Percentiles rank a stretch among this genome's conserved stretches.
phyloP scores from a whole-genome alignment of 345 rosid genomes.

The Laguncularia racemosa region DNA sequence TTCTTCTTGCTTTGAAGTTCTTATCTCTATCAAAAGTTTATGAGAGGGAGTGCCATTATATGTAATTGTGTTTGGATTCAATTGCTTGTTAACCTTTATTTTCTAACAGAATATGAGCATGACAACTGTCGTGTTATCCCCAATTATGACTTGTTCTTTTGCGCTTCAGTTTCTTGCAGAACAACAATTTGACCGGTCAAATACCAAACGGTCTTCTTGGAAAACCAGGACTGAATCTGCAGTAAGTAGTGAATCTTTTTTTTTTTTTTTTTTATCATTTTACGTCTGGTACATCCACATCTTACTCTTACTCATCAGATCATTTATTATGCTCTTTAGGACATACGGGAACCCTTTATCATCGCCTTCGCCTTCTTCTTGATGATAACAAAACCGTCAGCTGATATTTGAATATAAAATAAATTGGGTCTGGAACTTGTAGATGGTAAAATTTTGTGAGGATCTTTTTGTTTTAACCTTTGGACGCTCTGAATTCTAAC shows the following conservation, averaged over 20 bases:
- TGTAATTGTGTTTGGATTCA: too few species aligned
- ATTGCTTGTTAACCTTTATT: too few species aligned
- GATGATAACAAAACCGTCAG: background rate
- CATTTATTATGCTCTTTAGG: conserved; percentile 20
- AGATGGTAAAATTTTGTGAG: background rate
- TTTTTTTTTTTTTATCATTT: background rate
- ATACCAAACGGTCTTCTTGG: conserved; percentile 45
- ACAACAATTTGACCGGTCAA: conserved; percentile 78
- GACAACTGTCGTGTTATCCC: background rate
- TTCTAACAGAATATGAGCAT: too few species aligned
- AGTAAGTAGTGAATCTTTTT: conserved; percentile 32
- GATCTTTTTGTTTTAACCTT: background rate
- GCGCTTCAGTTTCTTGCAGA: conserved; percentile 64
- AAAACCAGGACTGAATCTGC: conserved; percentile 43
- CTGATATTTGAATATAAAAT: too few species aligned
- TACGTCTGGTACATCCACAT: background rate
- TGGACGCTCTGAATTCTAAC: background rate
- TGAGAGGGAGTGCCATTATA: too few species aligned
- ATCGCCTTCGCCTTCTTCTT: conserved; percentile 27
- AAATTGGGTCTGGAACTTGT: conserved; percentile 1
- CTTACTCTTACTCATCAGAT: conserved; percentile 14
- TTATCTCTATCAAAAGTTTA: too few species aligned
- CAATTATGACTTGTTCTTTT: conserved; percentile 8
- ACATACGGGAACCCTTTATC: conserved; percentile 34
- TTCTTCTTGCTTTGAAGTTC: too few species aligned